A percentile compares a stretch with the other conserved stretches of the same genome.
Evolutionary conservation across 2,329 filamentous ascomycete species (phyloP).

Genomic region (Fusarium solani-melongenae): DNA sequence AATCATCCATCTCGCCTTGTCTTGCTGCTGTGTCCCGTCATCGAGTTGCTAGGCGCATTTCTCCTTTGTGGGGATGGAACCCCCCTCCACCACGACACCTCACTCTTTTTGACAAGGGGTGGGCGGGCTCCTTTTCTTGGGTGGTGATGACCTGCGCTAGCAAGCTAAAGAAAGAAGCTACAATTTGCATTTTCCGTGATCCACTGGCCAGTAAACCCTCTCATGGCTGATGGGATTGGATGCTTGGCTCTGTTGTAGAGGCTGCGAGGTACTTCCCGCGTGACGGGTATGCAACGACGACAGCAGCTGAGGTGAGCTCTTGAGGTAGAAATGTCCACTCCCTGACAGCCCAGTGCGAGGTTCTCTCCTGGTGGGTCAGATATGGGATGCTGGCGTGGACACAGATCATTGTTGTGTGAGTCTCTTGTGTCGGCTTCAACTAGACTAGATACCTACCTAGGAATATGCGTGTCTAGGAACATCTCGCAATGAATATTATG

Average conservation of each 20-base stretch:
- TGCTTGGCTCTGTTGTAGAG: not conserved
- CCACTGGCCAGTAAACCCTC: constrained; percentile 10
- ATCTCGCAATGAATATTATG: constrained; percentile 31
- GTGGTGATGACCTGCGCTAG: not conserved
- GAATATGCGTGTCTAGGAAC: constrained; percentile 20
- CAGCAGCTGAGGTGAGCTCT: constrained; percentile 4
- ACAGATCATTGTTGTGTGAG: constrained; percentile 13
- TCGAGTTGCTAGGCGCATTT: constrained; percentile 31
- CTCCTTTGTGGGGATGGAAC: constrained; percentile 29
- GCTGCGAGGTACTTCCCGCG: constrained; percentile 16
- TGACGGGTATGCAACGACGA: constrained; percentile 8
- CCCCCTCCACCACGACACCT: not conserved
- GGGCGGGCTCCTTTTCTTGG: not conserved
- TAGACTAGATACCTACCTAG: not conserved
- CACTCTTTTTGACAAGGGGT: not conserved
- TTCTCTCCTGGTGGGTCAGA: constrained; percentile 19
- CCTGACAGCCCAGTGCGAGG: constrained; percentile 37
- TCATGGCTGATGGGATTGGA: constrained; percentile 15
- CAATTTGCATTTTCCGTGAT: not conserved
- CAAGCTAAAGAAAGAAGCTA: not conserved
- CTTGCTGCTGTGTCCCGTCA: constrained; percentile 12
- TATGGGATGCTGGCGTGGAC: constrained; percentile 4
- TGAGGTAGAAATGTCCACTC: not conserved
- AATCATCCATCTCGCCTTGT: not conserved
- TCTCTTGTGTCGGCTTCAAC: constrained; percentile 11